Evolutionary conservation across 2,329 filamentous ascomycete species (phyloP).

Genomic region (Epichloe sp.): DNA sequence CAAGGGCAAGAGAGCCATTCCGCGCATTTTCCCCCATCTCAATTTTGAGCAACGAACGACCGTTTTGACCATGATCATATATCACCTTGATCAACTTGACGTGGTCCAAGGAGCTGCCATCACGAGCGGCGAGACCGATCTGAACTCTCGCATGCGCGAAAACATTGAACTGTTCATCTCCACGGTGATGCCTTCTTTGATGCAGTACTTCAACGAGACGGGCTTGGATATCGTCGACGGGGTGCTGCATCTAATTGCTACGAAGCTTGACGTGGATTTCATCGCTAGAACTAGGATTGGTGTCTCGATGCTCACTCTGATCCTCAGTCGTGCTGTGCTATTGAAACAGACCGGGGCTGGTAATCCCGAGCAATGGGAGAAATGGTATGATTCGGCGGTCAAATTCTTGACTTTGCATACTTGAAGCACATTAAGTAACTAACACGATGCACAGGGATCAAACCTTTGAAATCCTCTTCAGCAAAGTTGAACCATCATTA

Average conservation of each 20-base stretch:
- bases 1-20: constrained; percentile 94
- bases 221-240: constrained; percentile 84
- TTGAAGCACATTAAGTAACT: constrained; percentile 10
- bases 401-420: not conserved
- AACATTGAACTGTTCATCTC: constrained; percentile 85
- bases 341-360: constrained; percentile 69
- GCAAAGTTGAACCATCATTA: constrained; percentile 70
- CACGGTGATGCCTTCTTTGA: constrained; percentile 78
- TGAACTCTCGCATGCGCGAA: constrained; percentile 70
- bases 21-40: constrained; percentile 82
- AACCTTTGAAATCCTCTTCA: constrained; percentile 79
- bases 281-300: constrained; percentile 81
- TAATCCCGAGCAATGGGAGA: constrained; percentile 60
- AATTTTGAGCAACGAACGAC: constrained; percentile 87
- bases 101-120: constrained; percentile 75
- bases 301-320: constrained; percentile 80
- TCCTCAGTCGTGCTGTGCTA: constrained; percentile 86
- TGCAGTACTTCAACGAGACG: constrained; percentile 83
- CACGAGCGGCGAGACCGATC: constrained; percentile 53
- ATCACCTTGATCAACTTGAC: constrained; percentile 84
- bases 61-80: constrained; percentile 87
- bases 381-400: constrained; percentile 48
- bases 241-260: constrained; percentile 71
- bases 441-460: constrained; percentile 41
- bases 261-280: constrained; percentile 71